Evolutionary conservation across 1,284 basidiomycete species (phyloP), one percentile per base, ranked within the genome.

Genomic region (Trametes hirsuta): DNA sequence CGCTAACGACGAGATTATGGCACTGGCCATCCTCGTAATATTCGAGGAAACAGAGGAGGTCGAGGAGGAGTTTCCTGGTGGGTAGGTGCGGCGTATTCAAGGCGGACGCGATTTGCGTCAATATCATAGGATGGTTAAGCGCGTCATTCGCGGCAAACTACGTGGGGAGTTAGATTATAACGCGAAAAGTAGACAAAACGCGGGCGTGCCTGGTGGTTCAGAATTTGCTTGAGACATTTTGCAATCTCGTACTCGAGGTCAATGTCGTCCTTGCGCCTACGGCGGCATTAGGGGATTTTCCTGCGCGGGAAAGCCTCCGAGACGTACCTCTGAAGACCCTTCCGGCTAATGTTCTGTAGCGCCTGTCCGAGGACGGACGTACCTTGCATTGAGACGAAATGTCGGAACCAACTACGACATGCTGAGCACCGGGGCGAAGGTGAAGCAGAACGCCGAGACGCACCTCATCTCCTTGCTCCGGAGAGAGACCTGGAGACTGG

Each of bases 191-290:
- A 18, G 18, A 21, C 3, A 22, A 50, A 1, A 44, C 25, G 6
- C 21, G 24, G 47, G 77, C 84, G 63, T 68, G 92, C 91, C 64
- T 82, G 79, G 66, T 81, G 85, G 72, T 97, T 97, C 58, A 98
- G 81, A 39, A 97, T 91, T 39, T 87, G 87, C 69, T 88, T 91
- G 62, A 98, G 77, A 69, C 93, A 95, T 74, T 96, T 97, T 58
- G 94, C 84, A 48, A 96, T 81, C 76, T 98, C 96, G 59, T 94
- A 88, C 75, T 98, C 97, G 47, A 97, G 78, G 15, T 81, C 77
- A 39, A 82, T 80, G 68, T 98, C 95, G 24, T 77, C 74, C 53
- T 88, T 85, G 48, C 80, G 83, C 66, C 91, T 92, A 63, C 6
- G 59, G 14, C 42, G 49, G 40, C 15, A 44, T 55, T 34, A 42